Evolutionary conservation across 345 rosid species (phyloP).

Genomic region (Corchorus olitorius): DNA sequence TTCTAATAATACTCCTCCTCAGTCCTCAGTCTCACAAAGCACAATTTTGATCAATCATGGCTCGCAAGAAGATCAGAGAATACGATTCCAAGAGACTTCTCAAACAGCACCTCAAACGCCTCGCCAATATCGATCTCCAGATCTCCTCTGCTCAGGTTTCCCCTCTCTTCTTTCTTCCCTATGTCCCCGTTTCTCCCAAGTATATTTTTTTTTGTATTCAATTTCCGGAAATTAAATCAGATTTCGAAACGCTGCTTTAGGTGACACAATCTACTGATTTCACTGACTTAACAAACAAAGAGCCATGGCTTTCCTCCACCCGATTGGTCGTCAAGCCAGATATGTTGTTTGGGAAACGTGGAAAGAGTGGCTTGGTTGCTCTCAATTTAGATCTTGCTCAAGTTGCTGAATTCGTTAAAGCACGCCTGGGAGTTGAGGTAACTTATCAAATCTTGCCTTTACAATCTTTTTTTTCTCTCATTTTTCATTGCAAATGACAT

Average conservation of each 20-base stretch:
- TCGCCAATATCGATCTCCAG: slow-evolving; percentile 54
- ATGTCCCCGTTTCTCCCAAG: neutral
- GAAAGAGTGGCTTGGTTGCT: slow-evolving; percentile 94
- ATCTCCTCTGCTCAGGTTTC: slow-evolving; percentile 80
- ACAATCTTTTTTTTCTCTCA: neutral
- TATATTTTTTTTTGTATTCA: too few relatives aligned
- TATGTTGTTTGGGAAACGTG: slow-evolving; percentile 95
- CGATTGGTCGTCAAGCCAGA: slow-evolving; percentile 96
- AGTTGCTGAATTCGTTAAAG: slow-evolving; percentile 93
- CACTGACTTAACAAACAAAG: slow-evolving; percentile 65
- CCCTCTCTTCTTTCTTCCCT: neutral
- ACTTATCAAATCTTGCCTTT: slow-evolving; percentile 9
- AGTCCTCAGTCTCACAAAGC: neutral
- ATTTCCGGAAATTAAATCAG: too few relatives aligned
- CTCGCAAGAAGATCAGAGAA: slow-evolving; percentile 91
- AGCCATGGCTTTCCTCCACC: slow-evolving; percentile 90
- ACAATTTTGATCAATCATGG: slow-evolving; percentile 47
- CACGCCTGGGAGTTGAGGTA: slow-evolving; percentile 86
- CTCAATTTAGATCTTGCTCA: slow-evolving; percentile 94
- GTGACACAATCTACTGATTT: slow-evolving; percentile 87
- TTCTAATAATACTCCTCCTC: too few relatives aligned
- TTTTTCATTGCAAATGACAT: slow-evolving; percentile 17
- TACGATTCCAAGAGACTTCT: slow-evolving; percentile 81
- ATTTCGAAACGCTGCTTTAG: slow-evolving; percentile 31
- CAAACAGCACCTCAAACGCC: slow-evolving; percentile 75